Evolutionary conservation across 306 rosid species (phyloP), one percentile per base, ranked within the genome.

Genomic region (Astragalus membranaceus): DNA sequence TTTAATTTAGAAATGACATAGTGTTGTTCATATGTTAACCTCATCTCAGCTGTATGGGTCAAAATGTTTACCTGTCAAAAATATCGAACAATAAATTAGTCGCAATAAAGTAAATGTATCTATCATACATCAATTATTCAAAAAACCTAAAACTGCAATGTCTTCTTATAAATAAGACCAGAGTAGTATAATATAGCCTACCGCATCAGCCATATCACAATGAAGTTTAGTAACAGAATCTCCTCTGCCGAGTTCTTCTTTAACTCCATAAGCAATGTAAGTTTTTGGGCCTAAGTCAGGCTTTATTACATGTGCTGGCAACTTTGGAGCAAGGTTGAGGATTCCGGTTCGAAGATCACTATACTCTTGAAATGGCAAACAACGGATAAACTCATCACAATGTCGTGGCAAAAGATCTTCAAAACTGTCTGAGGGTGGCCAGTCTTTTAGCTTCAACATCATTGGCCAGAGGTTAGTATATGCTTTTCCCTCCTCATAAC

Each of bases 221-320:
- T 88, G 96, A 69, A 90, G 95, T 64, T 88, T 90, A 23, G 96
- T 88, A 20, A 90, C 95, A 5, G 96, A 90, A 63, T 90, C 96
- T 49, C 96, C 95, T 71, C 96, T 79, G 62, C 96, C 96, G 73
- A 90, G 90, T 54, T 90, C 96, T 71, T 85, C 85, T 82, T 33
- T 75, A 5, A 73, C 41, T 51, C 96, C 96, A 78, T 88, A 90
- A 26, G 92, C 96, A 51, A 85, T 88, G 36, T 90, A 90, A 6
- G 96, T 79, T 83, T 88, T 90, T 51, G 96, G 96, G 74, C 96
- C 92, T 82, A 90, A 17, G 86, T 90, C 96, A 30, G 96, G 95
- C 64, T 88, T 88, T 71, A 88, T 35, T 64, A 88, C 82, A 79
- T 72, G 73, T 0, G 54, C 10, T 12, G 95, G 97, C 86, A 91